Evolutionary conservation across 2,329 filamentous ascomycete species (phyloP).

Genomic region (Penicillium sp.): DNA sequence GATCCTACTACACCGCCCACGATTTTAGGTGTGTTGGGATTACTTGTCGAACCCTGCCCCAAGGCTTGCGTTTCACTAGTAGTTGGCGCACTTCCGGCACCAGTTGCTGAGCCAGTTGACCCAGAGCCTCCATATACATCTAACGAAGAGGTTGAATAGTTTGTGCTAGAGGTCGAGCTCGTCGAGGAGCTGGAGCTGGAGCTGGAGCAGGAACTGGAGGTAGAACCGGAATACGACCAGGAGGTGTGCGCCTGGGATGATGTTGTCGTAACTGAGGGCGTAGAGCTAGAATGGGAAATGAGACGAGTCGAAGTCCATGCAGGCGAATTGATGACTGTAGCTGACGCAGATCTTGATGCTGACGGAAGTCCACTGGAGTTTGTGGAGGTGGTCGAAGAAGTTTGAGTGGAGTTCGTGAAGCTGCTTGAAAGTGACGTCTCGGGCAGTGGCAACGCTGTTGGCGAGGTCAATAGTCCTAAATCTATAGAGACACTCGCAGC

Average conservation of each 20-base stretch:
- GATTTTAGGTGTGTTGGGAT: conserved; percentile 50
- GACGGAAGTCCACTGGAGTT: conserved; percentile 3
- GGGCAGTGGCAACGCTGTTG: background rate
- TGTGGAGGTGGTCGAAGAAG: conserved; percentile 4
- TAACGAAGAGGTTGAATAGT: conserved; percentile 1
- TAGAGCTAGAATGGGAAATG: conserved; percentile 1
- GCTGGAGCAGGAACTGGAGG: background rate
- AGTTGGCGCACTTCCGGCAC: conserved; percentile 9
- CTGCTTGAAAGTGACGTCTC: background rate
- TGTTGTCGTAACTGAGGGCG: background rate
- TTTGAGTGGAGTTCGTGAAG: conserved; percentile 1
- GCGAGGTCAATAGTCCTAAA: conserved; percentile 1
- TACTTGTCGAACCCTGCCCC: conserved; percentile 17
- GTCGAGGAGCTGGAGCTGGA: conserved; percentile 1
- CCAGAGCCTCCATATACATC: background rate
- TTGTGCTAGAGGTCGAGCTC: background rate
- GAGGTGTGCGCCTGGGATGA: background rate
- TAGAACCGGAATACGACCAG: background rate
- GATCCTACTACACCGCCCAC: conserved; percentile 64
- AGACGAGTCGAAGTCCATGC: conserved; percentile 15
- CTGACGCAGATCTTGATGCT: conserved; percentile 8
- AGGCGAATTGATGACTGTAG: conserved; percentile 8
- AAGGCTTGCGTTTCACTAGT: conserved; percentile 13
- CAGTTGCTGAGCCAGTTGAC: conserved; percentile 7
- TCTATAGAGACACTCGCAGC: conserved; percentile 1